phyloP scores from a whole-genome alignment of 345 rosid species.

The Streptanthus diversifolius region DNA sequence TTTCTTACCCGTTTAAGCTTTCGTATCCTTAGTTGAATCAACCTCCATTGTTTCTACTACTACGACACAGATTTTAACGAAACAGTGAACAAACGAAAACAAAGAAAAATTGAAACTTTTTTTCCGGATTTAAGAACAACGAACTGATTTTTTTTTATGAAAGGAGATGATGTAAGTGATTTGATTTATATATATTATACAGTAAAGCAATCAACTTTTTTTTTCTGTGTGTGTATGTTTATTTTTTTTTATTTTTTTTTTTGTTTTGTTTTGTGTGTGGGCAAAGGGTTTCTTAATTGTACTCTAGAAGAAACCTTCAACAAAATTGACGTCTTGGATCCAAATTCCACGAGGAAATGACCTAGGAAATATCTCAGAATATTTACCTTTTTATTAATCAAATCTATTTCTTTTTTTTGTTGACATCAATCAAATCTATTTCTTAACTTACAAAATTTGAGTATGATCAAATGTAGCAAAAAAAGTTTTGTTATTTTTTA shows the following conservation, averaged over 20 bases:
- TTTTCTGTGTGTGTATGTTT: neutral
- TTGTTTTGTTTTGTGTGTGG: slow-evolving; percentile 5
- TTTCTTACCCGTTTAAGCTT: slow-evolving; percentile 29
- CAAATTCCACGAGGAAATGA: slow-evolving; percentile 17
- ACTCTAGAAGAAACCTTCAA: slow-evolving; percentile 24
- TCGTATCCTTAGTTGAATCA: slow-evolving; percentile 20
- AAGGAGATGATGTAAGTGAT: slow-evolving; percentile 2
- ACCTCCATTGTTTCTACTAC: slow-evolving; percentile 30
- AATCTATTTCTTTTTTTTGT: neutral
- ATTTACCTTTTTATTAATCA: neutral
- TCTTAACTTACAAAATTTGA: neutral
- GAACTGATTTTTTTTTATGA: slow-evolving; percentile 24
- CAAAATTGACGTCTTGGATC: slow-evolving; percentile 29
- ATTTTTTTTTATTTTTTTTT: neutral
- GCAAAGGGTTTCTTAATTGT: slow-evolving; percentile 32
- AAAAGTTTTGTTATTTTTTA: neutral
- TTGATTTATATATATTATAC: neutral
- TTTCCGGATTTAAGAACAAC: slow-evolving; percentile 5
- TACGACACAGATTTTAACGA: neutral
- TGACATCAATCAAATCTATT: too few species aligned
- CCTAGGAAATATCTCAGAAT: slow-evolving; percentile 20
- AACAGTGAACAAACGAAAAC: neutral
- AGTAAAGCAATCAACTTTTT: slow-evolving; percentile 20
- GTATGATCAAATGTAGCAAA: neutral
- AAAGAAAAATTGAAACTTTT: slow-evolving; percentile 5